Evolutionary conservation across 2,329 filamentous ascomycete genomes (phyloP), one percentile per base, ranked within the genome.

Genomic region (Aspergillus sergii): DNA sequence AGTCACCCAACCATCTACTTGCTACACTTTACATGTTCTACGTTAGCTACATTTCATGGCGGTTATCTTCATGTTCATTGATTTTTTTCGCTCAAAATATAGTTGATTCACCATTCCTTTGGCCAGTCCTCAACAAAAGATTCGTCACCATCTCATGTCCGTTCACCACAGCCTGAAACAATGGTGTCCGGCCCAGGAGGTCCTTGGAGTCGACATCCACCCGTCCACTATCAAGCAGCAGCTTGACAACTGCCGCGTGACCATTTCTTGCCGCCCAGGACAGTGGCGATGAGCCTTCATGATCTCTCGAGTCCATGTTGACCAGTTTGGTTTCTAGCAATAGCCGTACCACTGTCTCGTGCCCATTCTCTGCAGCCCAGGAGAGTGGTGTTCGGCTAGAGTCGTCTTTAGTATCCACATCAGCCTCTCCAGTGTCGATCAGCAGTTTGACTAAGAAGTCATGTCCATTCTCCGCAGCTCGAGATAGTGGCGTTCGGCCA

Each of bases 291-390:
- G 28, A 12, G 16, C 28, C 48, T 1, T 39, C 11, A 4, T 21
- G 4, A 50, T 45, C 57, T 59, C 45, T 59, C 6, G 34, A 32
- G 45, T 59, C 39, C 57, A 54, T 34, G 36, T 59, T 21, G 5
- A 59, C 46, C 34, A 32, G 34, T 34, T 23, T n/a, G 3, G 46
- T 53, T 50, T 59, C 56, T 28, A 62, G 56, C 34, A 59, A 41
- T 7, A 53, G 23, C 46, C 68, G 63, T 5, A 62, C 46, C 46
- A 59, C 46, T 11, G 46, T 50, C 32, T 59, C 46, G 21, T 43
- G 34, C n/a, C 57, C 57, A 43, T 59, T 34, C 7, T 21, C 34
- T 39, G 46, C 57, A 43, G 57, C 57, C 30, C 23, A 19, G 34
- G 46, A 39, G 6, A 59, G 39, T 26, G 57, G 57, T 19, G 57